phyloP scores from a whole-genome alignment of 805 yeast genomes.

The Metschnikowia borealis region DNA sequence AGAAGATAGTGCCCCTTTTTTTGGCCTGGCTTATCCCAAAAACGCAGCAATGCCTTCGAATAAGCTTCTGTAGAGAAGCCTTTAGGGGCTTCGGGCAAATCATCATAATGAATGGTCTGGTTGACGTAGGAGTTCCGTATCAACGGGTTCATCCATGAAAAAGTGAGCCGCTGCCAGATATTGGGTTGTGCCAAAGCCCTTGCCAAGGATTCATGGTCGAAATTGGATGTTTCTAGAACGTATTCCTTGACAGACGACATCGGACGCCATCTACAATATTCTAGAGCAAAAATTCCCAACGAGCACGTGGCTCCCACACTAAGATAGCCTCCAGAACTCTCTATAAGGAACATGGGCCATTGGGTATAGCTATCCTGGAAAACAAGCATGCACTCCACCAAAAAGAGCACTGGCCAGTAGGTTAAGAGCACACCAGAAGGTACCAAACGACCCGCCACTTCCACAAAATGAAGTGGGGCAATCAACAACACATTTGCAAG shows the following conservation, averaged over 20 bases:
- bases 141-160: slow-evolving; percentile 46
- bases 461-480: slow-evolving; percentile 43
- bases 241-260: neutral
- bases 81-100: slow-evolving; percentile 28
- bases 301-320: slow-evolving; percentile 23
- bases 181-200: slow-evolving; percentile 23
- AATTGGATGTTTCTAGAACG: neutral
- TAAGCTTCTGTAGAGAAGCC: slow-evolving; percentile 22
- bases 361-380: slow-evolving; percentile 26
- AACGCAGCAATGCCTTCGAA: slow-evolving; percentile 15
- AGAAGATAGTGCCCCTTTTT: slow-evolving; percentile 11
- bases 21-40: slow-evolving; percentile 14
- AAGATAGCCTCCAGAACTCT: slow-evolving; percentile 6
- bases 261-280: slow-evolving; percentile 39
- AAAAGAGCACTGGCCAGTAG: slow-evolving; percentile 34
- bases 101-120: slow-evolving; percentile 28
- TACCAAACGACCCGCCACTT: slow-evolving; percentile 35
- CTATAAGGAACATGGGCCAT: slow-evolving; percentile 19
- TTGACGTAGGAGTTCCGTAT: slow-evolving; percentile 36
- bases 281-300: slow-evolving; percentile 32
- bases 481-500: slow-evolving; percentile 17
- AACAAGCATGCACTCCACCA: slow-evolving; percentile 19
- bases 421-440: slow-evolving; percentile 37
- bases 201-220: slow-evolving; percentile 17
- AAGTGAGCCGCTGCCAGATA: slow-evolving; percentile 38